phyloP scores from a whole-genome alignment of 306 rosid species.

The Acacia melanoxylon region DNA sequence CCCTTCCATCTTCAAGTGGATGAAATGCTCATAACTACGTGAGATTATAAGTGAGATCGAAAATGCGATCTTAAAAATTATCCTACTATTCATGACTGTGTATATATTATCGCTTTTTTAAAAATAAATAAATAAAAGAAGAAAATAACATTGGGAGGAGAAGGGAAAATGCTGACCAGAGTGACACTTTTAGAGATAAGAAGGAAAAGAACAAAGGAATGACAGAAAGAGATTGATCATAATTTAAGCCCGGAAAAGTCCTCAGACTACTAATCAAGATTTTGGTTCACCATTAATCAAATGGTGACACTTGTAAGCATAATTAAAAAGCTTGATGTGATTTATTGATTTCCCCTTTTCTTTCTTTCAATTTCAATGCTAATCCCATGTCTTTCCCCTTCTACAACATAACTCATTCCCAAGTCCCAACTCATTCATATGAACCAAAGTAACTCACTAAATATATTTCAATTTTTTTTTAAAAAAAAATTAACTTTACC shows the following conservation, averaged over 20 bases:
- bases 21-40: no score
- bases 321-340: conserved; percentile 25
- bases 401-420: no score
- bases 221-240: conserved; percentile 24
- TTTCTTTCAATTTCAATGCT: background rate
- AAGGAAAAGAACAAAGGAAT: background rate
- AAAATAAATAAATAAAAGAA: no score
- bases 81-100: no score
- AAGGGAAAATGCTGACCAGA: conserved; percentile 26
- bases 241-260: conserved; percentile 23
- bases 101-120: no score
- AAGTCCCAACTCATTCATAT: no score
- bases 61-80: no score
- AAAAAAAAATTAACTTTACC: no score
- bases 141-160: background rate
- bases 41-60: no score
- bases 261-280: conserved; percentile 17
- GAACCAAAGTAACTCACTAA: no score
- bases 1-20: background rate
- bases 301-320: conserved; percentile 16
- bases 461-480: no score
- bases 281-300: conserved; percentile 4
- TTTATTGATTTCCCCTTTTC: no score
- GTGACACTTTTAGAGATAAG: conserved; percentile 12
- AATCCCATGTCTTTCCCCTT: background rate